A percentile compares a stretch with the other conserved stretches of the same genome.
phyloP scores from a whole-genome alignment of 1,284 basidiomycete genomes.

The Cystobasidium slooffiae region DNA sequence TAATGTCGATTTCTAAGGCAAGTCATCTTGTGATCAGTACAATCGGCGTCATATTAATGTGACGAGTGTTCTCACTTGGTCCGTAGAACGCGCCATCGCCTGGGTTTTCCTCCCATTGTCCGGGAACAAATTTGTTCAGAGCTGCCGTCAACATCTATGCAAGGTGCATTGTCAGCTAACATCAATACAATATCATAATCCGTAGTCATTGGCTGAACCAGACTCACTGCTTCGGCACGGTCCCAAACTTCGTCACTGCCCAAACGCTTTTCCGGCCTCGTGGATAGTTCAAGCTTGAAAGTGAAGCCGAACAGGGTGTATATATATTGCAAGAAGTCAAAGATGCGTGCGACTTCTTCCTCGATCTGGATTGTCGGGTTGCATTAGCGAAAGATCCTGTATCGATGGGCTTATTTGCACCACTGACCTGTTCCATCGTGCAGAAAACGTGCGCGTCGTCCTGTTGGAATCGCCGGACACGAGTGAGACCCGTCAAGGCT shows the following conservation, averaged over 20 bases:
- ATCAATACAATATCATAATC: not conserved
- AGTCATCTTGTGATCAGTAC: not conserved
- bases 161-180: constrained; percentile 8
- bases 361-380: constrained; percentile 67
- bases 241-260: constrained; percentile 91
- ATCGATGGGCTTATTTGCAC: not conserved
- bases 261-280: constrained; percentile 92
- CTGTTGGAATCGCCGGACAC: constrained; percentile 94
- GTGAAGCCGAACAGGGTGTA: constrained; percentile 97
- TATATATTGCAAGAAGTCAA: constrained; percentile 92
- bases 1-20: constrained; percentile 82
- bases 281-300: constrained; percentile 95
- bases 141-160: constrained; percentile 79
- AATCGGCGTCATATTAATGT: not conserved
- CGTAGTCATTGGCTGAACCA: not conserved
- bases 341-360: constrained; percentile 81
- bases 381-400: not conserved
- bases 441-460: constrained; percentile 98
- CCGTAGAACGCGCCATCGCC: constrained; percentile 83
- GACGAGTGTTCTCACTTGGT: constrained; percentile 49
- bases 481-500: constrained; percentile 87
- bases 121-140: constrained; percentile 84
- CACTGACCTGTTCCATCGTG: constrained; percentile 79
- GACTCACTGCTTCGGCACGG: constrained; percentile 73
- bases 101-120: constrained; percentile 91